Evolutionary conservation across 2,329 filamentous ascomycete species (phyloP).

Genomic region (Blastomyces emzantsi): DNA sequence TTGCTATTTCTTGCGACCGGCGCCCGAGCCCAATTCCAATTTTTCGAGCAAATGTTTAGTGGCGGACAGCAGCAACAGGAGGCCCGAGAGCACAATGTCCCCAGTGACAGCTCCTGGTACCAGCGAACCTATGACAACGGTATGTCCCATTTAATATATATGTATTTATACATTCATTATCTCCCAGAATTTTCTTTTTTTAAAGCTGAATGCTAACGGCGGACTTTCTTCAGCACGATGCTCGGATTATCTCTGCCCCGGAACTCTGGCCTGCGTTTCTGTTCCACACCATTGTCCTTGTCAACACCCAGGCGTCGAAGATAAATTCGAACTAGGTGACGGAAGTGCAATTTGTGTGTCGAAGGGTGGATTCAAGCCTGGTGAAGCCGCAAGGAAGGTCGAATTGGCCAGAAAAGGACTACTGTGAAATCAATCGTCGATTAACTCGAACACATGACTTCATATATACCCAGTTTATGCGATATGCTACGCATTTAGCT

Average conservation of each 20-base stretch:
- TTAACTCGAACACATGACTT: not conserved
- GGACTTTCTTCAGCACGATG: slow-evolving; percentile 55
- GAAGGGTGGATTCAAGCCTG: slow-evolving; percentile 40
- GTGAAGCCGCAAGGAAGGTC: slow-evolving; percentile 41
- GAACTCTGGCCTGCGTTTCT: slow-evolving; percentile 88
- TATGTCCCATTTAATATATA: slow-evolving; percentile 7
- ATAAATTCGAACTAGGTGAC: slow-evolving; percentile 59
- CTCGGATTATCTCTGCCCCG: slow-evolving; percentile 88
- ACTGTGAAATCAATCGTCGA: slow-evolving; percentile 26
- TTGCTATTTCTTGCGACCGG: slow-evolving; percentile 52
- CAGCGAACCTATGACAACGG: slow-evolving; percentile 37
- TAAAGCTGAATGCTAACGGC: slow-evolving; percentile 16
- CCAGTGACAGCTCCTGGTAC: slow-evolving; percentile 77
- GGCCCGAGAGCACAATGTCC: slow-evolving; percentile 61
- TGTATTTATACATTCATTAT: not conserved
- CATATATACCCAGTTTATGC: not conserved
- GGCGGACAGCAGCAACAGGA: slow-evolving; percentile 50
- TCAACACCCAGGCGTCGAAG: slow-evolving; percentile 64
- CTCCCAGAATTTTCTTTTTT: not conserved
- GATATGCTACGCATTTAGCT: not conserved
- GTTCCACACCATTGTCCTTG: slow-evolving; percentile 98
- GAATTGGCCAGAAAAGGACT: slow-evolving; percentile 43
- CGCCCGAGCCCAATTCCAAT: slow-evolving; percentile 75
- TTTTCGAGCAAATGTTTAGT: slow-evolving; percentile 97
- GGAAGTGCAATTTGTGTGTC: slow-evolving; percentile 42